Evolutionary conservation across 1,284 basidiomycete species (phyloP).

Genomic region (Stereum hirsutum): DNA sequence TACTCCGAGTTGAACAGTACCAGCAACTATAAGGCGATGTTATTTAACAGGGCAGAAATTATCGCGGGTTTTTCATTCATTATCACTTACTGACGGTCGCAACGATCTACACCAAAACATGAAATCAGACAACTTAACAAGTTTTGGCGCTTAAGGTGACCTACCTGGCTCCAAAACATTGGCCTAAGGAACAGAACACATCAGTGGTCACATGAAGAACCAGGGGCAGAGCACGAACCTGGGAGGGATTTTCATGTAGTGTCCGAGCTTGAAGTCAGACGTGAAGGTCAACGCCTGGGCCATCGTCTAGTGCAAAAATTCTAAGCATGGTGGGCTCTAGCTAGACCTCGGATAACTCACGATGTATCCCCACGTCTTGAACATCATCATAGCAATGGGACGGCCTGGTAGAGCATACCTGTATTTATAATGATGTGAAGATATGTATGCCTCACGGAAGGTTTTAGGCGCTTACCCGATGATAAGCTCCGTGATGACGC

Average conservation of each 20-base stretch:
- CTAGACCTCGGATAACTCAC: slow-evolving; percentile 11
- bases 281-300: slow-evolving; percentile 33
- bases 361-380: slow-evolving; percentile 36
- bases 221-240: too few species aligned
- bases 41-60: too few species aligned
- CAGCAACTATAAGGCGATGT: slow-evolving; percentile 41
- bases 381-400: slow-evolving; percentile 41
- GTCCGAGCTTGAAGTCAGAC: slow-evolving; percentile 62
- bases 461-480: not conserved
- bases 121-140: slow-evolving; percentile 10
- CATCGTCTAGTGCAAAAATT: slow-evolving; percentile 11
- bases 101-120: slow-evolving; percentile 40
- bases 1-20: slow-evolving; percentile 54
- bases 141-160: slow-evolving; percentile 16
- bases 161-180: slow-evolving; percentile 42
- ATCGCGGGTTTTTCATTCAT: too few species aligned
- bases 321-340: not conserved
- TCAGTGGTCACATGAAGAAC: too few species aligned
- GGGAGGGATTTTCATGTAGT: slow-evolving; percentile 63
- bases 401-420: slow-evolving; percentile 38
- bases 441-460: not conserved
- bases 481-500: slow-evolving; percentile 36
- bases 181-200: slow-evolving; percentile 29
- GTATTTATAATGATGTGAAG: slow-evolving; percentile 15
- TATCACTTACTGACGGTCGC: slow-evolving; percentile 51